These are phyloP conservation scores for Oryza brachyantha DNA, from an alignment of 176 grass and related monocot genomes.

Conservation along the genomic window DNA sequence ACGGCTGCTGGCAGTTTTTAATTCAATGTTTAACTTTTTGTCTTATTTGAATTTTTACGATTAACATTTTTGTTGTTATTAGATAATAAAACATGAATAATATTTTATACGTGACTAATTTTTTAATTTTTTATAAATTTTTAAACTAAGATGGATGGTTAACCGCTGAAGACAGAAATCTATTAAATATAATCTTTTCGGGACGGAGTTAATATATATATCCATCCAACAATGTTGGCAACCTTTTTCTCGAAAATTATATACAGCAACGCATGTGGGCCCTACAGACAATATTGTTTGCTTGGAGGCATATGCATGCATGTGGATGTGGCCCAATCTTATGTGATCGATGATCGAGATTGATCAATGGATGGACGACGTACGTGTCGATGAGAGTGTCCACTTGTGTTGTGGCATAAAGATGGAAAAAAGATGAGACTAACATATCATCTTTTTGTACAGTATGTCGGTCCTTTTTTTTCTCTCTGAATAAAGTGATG, in stretches of 20 bases:
- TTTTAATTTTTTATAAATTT: no score
- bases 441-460: neutral
- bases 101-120: no score
- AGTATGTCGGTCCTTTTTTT: no score
- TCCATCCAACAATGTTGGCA: neutral
- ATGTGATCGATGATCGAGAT: neutral
- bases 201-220: no score
- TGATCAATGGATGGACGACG: neutral
- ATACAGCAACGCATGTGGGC: neutral
- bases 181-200: no score
- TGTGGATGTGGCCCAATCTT: neutral
- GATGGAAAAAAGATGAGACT: neutral
- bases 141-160: no score
- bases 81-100: no score
- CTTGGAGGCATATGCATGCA: neutral
- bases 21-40: no score
- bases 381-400: neutral
- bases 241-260: neutral
- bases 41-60: no score
- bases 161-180: no score
- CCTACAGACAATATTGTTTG: neutral
- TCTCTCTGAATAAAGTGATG: neutral
- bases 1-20: neutral
- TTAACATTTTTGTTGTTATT: no score
- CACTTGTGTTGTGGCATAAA: neutral